These are phyloP conservation scores for Fusarium graminum DNA, from an alignment of 2,329 filamentous ascomycete species.

Conservation along the genomic window DNA sequence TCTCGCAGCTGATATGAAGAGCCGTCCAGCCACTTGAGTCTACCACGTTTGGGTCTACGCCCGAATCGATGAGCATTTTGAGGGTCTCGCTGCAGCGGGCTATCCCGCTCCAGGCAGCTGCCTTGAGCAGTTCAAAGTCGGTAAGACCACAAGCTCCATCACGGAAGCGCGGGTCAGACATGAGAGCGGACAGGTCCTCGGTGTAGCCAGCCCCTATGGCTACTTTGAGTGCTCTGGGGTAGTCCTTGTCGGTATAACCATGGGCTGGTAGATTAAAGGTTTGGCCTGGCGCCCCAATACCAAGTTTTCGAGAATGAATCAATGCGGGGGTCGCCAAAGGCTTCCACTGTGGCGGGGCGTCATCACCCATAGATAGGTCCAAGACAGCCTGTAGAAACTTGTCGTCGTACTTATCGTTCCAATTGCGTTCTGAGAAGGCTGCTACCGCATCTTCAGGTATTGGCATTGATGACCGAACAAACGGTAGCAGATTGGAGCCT, in stretches of 20 bases:
- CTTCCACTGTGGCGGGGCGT: neutral
- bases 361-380: neutral
- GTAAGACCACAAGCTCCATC: accelerated
- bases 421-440: neutral
- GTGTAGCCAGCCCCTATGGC: neutral
- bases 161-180: neutral
- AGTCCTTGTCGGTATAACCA: neutral
- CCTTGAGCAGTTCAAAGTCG: neutral
- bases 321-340: neutral
- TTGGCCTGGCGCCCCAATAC: neutral
- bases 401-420: neutral
- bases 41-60: neutral
- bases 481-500: neutral
- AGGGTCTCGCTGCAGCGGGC: neutral
- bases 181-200: neutral
- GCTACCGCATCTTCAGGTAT: neutral
- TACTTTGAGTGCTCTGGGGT: neutral
- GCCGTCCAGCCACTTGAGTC: neutral
- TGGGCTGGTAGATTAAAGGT: neutral
- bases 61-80: neutral
- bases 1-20: neutral
- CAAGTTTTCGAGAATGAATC: neutral
- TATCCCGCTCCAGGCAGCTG: neutral
- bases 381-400: neutral
- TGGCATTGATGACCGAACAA: neutral